Conservation (phyloP, 306 rosid genomes). For the Cicer arietinum region DNA sequence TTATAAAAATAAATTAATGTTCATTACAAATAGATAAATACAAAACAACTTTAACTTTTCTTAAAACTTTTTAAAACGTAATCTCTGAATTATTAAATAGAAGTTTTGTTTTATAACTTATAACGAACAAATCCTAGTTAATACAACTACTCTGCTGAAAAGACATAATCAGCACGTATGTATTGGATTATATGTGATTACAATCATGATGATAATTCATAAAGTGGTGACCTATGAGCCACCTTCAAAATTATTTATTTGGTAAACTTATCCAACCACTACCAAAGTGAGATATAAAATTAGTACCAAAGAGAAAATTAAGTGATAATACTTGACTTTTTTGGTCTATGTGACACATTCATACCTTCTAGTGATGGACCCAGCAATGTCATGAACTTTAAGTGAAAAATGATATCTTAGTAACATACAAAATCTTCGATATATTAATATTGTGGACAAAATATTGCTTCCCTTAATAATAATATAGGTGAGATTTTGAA, state of each 20-base stretch:
- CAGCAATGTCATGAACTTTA: constrained; percentile 33
- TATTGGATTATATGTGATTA: no score
- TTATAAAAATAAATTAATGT: no score
- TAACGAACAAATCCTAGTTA: no score
- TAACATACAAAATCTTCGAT: background rate
- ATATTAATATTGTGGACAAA: background rate
- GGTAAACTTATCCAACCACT: constrained; percentile 37
- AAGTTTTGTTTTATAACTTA: no score
- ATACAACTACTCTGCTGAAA: no score
- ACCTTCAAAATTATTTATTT: background rate
- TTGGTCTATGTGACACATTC: constrained; percentile 12
- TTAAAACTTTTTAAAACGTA: no score
- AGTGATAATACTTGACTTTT: constrained; percentile 22
- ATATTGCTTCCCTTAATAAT: constrained; percentile 16
- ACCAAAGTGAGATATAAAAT: constrained; percentile 3
- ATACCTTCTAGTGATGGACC: constrained; percentile 18
- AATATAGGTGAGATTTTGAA: constrained; percentile 20
- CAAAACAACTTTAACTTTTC: no score
- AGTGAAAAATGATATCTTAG: background rate
- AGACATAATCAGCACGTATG: no score
- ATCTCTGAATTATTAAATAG: no score
- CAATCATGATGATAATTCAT: no score
- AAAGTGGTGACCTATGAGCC: no score
- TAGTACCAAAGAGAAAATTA: background rate
- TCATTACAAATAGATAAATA: no score